Conservation (phyloP, 306 rosid genomes). For the Quercus suber region DNA sequence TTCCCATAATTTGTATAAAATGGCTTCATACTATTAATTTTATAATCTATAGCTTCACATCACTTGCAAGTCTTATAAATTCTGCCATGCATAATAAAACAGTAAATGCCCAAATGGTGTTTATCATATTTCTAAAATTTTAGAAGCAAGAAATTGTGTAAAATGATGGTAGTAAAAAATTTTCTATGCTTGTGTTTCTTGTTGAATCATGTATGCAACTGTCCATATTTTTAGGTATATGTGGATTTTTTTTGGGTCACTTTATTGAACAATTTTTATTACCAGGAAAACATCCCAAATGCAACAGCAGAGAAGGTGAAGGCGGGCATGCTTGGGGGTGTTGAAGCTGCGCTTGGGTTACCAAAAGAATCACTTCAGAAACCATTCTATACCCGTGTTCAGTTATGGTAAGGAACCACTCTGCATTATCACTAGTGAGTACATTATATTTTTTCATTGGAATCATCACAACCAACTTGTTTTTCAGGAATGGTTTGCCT, state of each 20-base stretch:
- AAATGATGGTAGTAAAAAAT: not conserved
- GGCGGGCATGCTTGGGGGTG: constrained; percentile 74
- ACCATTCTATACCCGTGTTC: constrained; percentile 67
- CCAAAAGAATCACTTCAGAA: constrained; percentile 62
- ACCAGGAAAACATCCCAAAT: constrained; percentile 80
- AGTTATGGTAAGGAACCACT: constrained; percentile 60
- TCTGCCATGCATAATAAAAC: not conserved
- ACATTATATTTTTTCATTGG: constrained; percentile 8
- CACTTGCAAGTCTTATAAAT: not conserved
- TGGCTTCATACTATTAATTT: not conserved
- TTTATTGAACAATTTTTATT: not conserved
- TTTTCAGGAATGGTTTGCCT: not conserved
- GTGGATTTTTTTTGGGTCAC: not conserved
- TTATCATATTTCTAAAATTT: not conserved
- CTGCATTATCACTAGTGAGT: constrained; percentile 6
- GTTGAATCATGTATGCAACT: too few relatives aligned
- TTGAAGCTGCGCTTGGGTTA: constrained; percentile 80
- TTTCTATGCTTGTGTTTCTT: not conserved
- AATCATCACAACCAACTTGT: constrained; percentile 1
- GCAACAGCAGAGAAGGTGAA: constrained; percentile 68
- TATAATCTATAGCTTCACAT: not conserved
- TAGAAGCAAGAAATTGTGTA: not conserved
- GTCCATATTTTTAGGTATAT: too few relatives aligned
- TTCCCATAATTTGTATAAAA: not conserved
- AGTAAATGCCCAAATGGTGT: not conserved